These are phyloP conservation scores for Dictyostelium capitatum DNA, from an alignment of 78 protist genomes.

Conservation along the genomic window DNA sequence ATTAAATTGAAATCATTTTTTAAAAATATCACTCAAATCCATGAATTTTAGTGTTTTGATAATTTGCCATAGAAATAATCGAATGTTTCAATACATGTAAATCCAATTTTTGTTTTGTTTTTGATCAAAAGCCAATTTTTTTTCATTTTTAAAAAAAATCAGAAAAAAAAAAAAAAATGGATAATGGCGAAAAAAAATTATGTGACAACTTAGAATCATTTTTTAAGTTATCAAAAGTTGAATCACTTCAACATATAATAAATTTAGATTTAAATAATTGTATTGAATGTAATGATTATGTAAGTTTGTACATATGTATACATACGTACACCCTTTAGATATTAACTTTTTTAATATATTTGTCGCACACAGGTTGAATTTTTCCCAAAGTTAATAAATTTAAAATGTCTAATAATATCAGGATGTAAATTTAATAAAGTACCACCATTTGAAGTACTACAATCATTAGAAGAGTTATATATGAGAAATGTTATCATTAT, in stretches of 20 bases:
- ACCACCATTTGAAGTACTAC: neutral
- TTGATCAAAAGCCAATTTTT: too few species aligned
- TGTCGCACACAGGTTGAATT: conserved; percentile 13
- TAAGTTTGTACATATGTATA: neutral
- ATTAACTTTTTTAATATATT: neutral
- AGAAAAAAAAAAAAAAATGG: neutral
- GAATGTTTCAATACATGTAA: too few species aligned
- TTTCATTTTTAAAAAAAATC: neutral
- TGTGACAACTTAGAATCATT: neutral
- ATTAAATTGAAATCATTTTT: too few species aligned
- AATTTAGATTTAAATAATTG: conserved; percentile 25
- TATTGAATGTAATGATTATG: neutral
- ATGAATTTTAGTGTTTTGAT: too few species aligned
- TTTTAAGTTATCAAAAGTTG: neutral
- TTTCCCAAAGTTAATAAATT: neutral
- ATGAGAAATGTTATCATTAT: neutral
- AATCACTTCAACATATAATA: neutral
- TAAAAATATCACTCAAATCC: too few species aligned
- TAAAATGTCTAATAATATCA: conserved; percentile 23
- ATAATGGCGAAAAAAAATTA: neutral
- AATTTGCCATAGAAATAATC: too few species aligned
- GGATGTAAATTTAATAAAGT: neutral
- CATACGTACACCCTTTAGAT: neutral
- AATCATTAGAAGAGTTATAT: neutral
- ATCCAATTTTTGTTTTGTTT: too few species aligned